Conservation (phyloP, 192 early-diverging fungal species). For the Backusella westeae region DNA sequence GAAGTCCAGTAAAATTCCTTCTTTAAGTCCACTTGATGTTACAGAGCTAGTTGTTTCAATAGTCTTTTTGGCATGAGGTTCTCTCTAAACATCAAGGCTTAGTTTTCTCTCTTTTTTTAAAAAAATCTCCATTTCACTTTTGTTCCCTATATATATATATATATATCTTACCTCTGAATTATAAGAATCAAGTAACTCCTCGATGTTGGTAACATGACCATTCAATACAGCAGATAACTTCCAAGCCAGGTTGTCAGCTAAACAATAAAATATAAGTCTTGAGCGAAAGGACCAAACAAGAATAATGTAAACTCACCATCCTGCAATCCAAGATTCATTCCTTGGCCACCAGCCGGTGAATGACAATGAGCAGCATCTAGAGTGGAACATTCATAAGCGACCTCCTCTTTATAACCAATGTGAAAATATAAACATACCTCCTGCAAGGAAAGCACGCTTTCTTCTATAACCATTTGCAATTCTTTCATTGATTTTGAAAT, state of each 20-base stretch:
- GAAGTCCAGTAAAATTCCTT: neutral
- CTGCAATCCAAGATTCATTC: slow-evolving; percentile 45
- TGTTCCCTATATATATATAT: neutral
- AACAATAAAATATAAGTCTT: neutral
- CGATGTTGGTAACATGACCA: slow-evolving; percentile 16
- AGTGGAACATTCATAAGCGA: neutral
- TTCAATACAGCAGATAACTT: slow-evolving; percentile 44
- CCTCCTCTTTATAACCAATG: neutral
- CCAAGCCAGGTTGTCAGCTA: slow-evolving; percentile 48
- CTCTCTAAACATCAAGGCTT: slow-evolving; percentile 1
- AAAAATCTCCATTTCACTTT: neutral
- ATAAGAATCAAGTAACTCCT: slow-evolving; percentile 38
- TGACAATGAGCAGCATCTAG: slow-evolving; percentile 40
- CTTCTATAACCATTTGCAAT: slow-evolving; percentile 33
- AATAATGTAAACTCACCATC: slow-evolving; percentile 30
- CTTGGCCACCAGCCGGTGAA: slow-evolving; percentile 38
- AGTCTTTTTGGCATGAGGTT: neutral
- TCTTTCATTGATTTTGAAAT: slow-evolving; percentile 36
- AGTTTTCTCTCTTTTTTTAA: neutral
- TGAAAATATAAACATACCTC: slow-evolving; percentile 18
- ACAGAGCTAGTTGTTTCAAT: slow-evolving; percentile 2
- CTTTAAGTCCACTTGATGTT: neutral
- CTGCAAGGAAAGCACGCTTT: slow-evolving; percentile 27
- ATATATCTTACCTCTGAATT: slow-evolving; percentile 26
- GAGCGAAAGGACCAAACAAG: neutral